phyloP scores from a whole-genome alignment of 306 rosid genomes.

The Vigna radiata region DNA sequence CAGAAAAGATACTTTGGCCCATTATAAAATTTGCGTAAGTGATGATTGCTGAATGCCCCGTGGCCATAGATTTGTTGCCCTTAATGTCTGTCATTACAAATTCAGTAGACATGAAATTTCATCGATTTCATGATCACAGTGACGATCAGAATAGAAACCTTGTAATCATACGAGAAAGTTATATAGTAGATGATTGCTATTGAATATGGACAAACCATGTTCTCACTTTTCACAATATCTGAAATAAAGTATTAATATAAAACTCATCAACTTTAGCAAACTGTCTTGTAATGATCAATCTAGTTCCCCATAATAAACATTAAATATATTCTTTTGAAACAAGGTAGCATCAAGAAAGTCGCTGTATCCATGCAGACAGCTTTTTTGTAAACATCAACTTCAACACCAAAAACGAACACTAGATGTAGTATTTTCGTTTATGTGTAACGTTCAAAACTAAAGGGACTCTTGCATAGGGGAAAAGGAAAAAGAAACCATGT shows the following conservation, averaged over 20 bases:
- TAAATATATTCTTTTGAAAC: conserved; percentile 7
- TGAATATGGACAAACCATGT: background rate
- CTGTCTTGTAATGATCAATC: conserved; percentile 21
- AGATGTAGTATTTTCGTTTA: background rate
- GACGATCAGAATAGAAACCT: background rate
- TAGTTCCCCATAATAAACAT: conserved; percentile 12
- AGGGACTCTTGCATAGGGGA: background rate
- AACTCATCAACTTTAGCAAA: background rate
- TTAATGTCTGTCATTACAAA: background rate
- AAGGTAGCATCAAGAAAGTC: conserved; percentile 11
- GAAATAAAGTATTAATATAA: background rate
- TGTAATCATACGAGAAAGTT: background rate
- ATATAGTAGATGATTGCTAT: background rate
- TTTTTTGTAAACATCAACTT: conserved; percentile 14
- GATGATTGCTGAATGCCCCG: background rate
- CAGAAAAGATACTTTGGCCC: background rate
- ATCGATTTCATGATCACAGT: background rate
- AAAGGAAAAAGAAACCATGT: background rate
- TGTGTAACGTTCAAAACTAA: conserved; percentile 4
- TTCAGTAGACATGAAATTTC: background rate
- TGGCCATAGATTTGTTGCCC: background rate
- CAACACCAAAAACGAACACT: background rate
- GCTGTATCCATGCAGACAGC: background rate
- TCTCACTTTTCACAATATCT: conserved; percentile 5
- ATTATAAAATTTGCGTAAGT: background rate